Base-by-base conservation (phyloP, 2,329 filamentous ascomycete species). In the Fusarium paranaense region DNA sequence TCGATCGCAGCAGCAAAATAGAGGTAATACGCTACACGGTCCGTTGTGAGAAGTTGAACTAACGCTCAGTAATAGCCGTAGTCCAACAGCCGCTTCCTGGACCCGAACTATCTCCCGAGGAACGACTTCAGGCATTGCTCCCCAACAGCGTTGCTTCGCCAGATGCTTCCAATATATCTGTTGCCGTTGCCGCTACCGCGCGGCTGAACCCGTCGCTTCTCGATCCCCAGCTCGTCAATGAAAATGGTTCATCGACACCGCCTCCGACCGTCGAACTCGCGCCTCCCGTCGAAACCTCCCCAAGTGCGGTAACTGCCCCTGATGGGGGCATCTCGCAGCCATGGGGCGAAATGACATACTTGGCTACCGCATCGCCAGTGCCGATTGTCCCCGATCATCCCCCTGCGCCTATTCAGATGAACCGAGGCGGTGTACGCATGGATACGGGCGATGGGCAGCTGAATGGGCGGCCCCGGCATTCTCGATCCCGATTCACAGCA, bases 401-500 rank as follows among this genome's bases (percentile, higher is more conserved):
- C 6, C 77, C 79, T 8, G 76, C 81, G 4, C 79, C 82, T 14
- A 79, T 81, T 6, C 80, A 81, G 20, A 78, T 83, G 61, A 81
- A 74, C 32, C 79, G 84, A 33, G 88, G 88, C 22, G 89, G 88
- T 20, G 86, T 89, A 61, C 86, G 88, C 22, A 87, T 91, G 83
- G 86, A 89, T 66, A 86, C 84, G 4, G 82, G 81, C 32, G 83
- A 85, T 58, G 77, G 80, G 4, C 75, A 80, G 2, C 80, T 85
- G 2, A 86, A 89, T 54, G 87, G 87, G 13, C 85, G 85, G 62
- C 83, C 86, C 2, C 86, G 87, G 18, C 86, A 91, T 74, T 86
- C 87, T 9, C 87, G 90, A 11, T 88, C 89, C 5, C 85, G 88
- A 10, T 92, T 92, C 73, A 88, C 87, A 22, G 84, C 88, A 6